Conservation (phyloP, 371 early-diverging fungal species). For the Mortierella sp. region DNA sequence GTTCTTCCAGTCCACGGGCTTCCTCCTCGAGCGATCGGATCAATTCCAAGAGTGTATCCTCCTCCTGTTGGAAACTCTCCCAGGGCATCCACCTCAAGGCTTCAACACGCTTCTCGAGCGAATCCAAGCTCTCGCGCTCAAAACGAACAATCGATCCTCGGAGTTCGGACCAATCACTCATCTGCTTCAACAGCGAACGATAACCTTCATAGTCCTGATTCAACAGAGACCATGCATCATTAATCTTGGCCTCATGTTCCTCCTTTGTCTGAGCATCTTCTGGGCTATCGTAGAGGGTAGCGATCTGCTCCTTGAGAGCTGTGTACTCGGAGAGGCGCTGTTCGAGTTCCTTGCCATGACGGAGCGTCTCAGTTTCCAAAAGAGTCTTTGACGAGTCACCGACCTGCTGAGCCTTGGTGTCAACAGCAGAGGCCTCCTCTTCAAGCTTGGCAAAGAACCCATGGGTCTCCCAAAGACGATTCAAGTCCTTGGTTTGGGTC, state of each 20-base stretch:
- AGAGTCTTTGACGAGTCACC: conserved; percentile 6
- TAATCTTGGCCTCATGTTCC: conserved; percentile 16
- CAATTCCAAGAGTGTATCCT: conserved; percentile 25
- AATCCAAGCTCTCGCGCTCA: conserved; percentile 39
- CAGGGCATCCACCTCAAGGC: conserved; percentile 50
- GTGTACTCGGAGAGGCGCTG: conserved; percentile 15
- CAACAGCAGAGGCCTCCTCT: background rate
- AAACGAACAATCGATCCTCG: conserved; percentile 17
- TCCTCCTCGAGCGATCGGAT: conserved; percentile 26
- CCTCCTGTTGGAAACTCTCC: conserved; percentile 49
- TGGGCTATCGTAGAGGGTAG: conserved; percentile 9
- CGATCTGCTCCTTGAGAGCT: conserved; percentile 22
- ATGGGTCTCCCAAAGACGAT: conserved; percentile 24
- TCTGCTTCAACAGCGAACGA: conserved; percentile 25
- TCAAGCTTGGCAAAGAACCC: conserved; percentile 23
- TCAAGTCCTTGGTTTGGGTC: conserved; percentile 15
- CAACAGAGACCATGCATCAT: conserved; percentile 25
- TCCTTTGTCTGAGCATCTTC: conserved; percentile 22
- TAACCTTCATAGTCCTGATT: conserved; percentile 19
- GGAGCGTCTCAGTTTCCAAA: conserved; percentile 18
- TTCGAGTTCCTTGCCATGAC: conserved; percentile 7
- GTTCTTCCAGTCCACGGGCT: conserved; percentile 18
- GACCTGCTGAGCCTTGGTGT: background rate
- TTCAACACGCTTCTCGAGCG: conserved; percentile 47
- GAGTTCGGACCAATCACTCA: conserved; percentile 41